phyloP scores from a whole-genome alignment of 2,329 filamentous ascomycete genomes.

The Ceratocystis albifundus region DNA sequence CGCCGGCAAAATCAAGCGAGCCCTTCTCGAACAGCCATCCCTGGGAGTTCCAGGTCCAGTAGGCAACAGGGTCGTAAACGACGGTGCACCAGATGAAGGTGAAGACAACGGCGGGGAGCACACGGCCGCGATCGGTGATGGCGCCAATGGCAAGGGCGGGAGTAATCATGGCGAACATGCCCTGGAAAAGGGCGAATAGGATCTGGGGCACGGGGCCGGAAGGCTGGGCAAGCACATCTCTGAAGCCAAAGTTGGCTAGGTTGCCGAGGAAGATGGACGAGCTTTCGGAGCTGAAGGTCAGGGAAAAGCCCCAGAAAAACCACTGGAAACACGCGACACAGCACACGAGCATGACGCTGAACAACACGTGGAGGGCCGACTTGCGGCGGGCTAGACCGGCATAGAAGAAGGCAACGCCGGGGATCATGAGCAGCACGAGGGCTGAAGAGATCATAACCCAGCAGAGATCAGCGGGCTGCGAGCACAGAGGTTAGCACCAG shows the following conservation, averaged over 20 bases:
- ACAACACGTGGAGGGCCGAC: slow-evolving; percentile 75
- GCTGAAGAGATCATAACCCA: slow-evolving; percentile 69
- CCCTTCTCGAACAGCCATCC: slow-evolving; percentile 61
- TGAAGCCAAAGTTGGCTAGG: slow-evolving; percentile 69
- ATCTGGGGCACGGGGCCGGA: slow-evolving; percentile 64
- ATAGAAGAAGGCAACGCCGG: slow-evolving; percentile 90
- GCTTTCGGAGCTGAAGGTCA: slow-evolving; percentile 71
- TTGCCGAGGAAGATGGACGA: slow-evolving; percentile 65
- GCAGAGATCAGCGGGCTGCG: slow-evolving; percentile 64
- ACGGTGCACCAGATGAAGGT: slow-evolving; percentile 61
- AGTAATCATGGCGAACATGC: slow-evolving; percentile 82
- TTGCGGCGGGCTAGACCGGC: slow-evolving; percentile 80
- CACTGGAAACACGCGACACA: slow-evolving; percentile 78
- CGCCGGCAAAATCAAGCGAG: slow-evolving; percentile 63
- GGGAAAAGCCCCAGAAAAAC: slow-evolving; percentile 92
- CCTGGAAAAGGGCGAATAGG: slow-evolving; percentile 74
- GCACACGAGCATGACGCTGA: slow-evolving; percentile 70
- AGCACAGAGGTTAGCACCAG: slow-evolving; percentile 5
- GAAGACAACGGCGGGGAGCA: slow-evolving; percentile 51
- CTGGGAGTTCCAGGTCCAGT: slow-evolving; percentile 66
- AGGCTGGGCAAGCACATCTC: slow-evolving; percentile 62
- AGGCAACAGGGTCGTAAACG: slow-evolving; percentile 62
- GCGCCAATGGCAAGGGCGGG: slow-evolving; percentile 49
- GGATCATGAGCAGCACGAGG: slow-evolving; percentile 83
- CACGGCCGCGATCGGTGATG: slow-evolving; percentile 49